Conservation (phyloP, 1,139 yeast species). For the Suhomyces maxii region DNA sequence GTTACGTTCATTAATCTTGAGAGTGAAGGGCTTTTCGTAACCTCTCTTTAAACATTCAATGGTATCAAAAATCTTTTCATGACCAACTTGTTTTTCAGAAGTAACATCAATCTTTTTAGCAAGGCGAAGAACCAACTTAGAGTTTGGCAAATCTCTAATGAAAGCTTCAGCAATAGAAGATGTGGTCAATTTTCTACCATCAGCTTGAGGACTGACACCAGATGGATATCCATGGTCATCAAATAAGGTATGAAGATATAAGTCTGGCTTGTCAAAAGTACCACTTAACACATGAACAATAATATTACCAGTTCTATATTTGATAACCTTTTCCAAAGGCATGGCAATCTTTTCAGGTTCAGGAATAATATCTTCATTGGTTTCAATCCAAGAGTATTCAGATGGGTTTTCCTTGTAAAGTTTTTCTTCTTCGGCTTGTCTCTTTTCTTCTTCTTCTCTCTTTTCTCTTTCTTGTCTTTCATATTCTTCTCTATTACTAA, state of each 20-base stretch:
- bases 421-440: conserved; percentile 42
- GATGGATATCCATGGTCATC: conserved; percentile 67
- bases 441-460: conserved; percentile 36
- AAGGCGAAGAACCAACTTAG: conserved; percentile 55
- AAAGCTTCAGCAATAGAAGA: conserved; percentile 56
- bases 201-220: conserved; percentile 49
- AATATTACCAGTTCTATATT: conserved; percentile 62
- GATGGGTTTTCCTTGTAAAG: conserved; percentile 58
- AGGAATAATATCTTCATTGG: conserved; percentile 47
- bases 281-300: conserved; percentile 55
- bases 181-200: conserved; percentile 39
- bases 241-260: conserved; percentile 56
- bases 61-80: conserved; percentile 52
- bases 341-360: conserved; percentile 48
- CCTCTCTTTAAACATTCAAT: conserved; percentile 53
- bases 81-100: conserved; percentile 47
- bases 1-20: conserved; percentile 47
- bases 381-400: conserved; percentile 65
- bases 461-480: conserved; percentile 26
- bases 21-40: conserved; percentile 43
- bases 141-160: conserved; percentile 67
- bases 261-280: conserved; percentile 45
- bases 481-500: conserved; percentile 40
- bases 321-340: conserved; percentile 52
- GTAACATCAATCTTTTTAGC: conserved; percentile 52